Evolutionary conservation across 352 stramenopile genomes (phyloP).

Genomic region (Phytophthora macrochlamydospora): DNA sequence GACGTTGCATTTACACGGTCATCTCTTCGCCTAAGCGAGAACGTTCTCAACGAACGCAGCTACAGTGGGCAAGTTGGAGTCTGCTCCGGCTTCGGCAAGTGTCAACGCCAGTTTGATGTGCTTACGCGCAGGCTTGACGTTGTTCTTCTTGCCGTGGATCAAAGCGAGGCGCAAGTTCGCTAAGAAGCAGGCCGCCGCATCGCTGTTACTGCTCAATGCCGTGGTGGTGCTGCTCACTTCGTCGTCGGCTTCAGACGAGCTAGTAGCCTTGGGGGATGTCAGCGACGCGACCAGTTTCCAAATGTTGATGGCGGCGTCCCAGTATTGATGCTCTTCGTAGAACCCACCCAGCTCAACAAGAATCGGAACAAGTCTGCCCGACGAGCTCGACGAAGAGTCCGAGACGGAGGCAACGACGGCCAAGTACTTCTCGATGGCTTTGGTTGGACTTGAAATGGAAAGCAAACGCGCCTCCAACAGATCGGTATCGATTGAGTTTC

Average conservation of each 20-base stretch:
- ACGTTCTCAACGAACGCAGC: conserved; percentile 69
- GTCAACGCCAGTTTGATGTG: conserved; percentile 58
- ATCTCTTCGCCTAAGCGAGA: conserved; percentile 22
- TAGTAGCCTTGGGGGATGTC: conserved; percentile 26
- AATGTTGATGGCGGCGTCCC: conserved; percentile 63
- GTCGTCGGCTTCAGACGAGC: conserved; percentile 20
- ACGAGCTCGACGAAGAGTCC: conserved; percentile 5
- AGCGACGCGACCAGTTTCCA: conserved; percentile 63
- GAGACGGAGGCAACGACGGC: conserved; percentile 21
- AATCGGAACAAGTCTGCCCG: conserved; percentile 40
- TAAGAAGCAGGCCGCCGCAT: conserved; percentile 43
- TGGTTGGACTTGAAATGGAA: conserved; percentile 21
- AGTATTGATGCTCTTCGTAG: conserved; percentile 50
- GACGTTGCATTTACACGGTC: conserved; percentile 6
- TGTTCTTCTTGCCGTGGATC: conserved; percentile 65
- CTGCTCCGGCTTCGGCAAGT: conserved; percentile 31
- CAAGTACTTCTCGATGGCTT: conserved; percentile 46
- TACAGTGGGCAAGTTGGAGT: conserved; percentile 41
- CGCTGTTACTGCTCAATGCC: conserved; percentile 25
- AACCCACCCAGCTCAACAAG: conserved; percentile 62
- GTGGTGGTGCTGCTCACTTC: conserved; percentile 33
- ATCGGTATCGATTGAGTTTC: conserved; percentile 11
- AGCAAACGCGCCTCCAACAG: conserved; percentile 61
- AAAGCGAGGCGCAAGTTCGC: conserved; percentile 69
- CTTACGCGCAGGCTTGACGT: conserved; percentile 69